Evolutionary conservation across 1,139 yeast species (phyloP).

Genomic region (Meyerozyma guilliermondii): DNA sequence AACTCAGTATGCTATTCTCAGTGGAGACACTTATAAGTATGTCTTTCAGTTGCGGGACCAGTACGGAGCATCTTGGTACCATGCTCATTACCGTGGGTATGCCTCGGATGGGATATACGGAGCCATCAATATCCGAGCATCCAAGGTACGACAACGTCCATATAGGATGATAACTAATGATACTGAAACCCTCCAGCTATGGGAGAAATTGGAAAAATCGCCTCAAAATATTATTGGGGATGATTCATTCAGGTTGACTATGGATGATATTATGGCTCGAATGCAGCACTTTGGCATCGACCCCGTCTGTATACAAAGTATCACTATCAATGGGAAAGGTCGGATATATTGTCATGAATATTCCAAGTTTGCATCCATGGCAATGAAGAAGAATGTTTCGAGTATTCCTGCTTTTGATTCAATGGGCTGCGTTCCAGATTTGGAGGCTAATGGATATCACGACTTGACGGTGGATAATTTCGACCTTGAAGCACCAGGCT

Average conservation of each 20-base stretch:
- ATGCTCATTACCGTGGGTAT: slow-evolving; percentile 45
- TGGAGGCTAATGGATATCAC: slow-evolving; percentile 13
- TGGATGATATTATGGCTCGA: slow-evolving; percentile 21
- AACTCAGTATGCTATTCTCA: slow-evolving; percentile 35
- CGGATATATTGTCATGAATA: slow-evolving; percentile 20
- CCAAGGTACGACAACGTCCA: slow-evolving; percentile 17
- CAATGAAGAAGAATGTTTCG: slow-evolving; percentile 7
- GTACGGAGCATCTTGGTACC: slow-evolving; percentile 49
- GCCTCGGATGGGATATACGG: slow-evolving; percentile 47
- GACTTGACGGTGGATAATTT: slow-evolving; percentile 13
- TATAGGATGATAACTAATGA: slow-evolving; percentile 16
- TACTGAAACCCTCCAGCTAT: slow-evolving; percentile 8
- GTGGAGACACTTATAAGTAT: slow-evolving; percentile 31
- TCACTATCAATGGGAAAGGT: slow-evolving; percentile 31
- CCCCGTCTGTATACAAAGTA: slow-evolving; percentile 28
- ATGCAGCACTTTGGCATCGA: slow-evolving; percentile 27
- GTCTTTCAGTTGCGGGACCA: slow-evolving; percentile 33
- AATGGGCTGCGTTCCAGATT: slow-evolving; percentile 21
- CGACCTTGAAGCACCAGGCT: slow-evolving; percentile 23
- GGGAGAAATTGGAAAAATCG: slow-evolving; percentile 16
- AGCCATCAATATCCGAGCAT: slow-evolving; percentile 24
- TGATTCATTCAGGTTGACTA: slow-evolving; percentile 22
- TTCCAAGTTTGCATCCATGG: slow-evolving; percentile 10
- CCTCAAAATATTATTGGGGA: slow-evolving; percentile 21
- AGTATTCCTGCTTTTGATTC: slow-evolving; percentile 13